phyloP scores from a whole-genome alignment of 2,329 filamentous ascomycete species.

The Geosmithia morbida region DNA sequence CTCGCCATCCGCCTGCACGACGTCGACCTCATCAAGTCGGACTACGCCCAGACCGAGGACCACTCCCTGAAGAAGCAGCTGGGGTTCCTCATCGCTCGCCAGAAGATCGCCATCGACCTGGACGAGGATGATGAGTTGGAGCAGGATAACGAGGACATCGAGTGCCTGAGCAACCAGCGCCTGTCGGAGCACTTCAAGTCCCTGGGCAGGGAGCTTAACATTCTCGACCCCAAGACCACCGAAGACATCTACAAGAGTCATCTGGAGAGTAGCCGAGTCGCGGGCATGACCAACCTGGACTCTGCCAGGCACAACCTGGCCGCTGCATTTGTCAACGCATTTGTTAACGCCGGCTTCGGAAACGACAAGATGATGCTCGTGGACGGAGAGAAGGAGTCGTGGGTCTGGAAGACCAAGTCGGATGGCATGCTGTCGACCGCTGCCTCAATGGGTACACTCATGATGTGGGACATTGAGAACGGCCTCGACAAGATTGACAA shows the following conservation, averaged over 20 bases:
- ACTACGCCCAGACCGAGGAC: constrained; percentile 70
- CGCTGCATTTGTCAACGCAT: constrained; percentile 91
- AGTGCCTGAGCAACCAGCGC: constrained; percentile 78
- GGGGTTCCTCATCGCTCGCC: constrained; percentile 80
- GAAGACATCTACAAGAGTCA: constrained; percentile 99
- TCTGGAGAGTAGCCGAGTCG: constrained; percentile 85
- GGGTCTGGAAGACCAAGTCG: constrained; percentile 99
- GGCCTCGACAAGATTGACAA: constrained; percentile 90
- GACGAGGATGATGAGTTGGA: constrained; percentile 32
- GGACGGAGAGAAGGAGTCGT: constrained; percentile 75
- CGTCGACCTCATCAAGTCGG: constrained; percentile 62
- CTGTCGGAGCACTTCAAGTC: constrained; percentile 88
- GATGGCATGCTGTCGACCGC: constrained; percentile 96
- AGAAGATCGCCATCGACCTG: constrained; percentile 71
- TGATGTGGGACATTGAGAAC: constrained; percentile 87
- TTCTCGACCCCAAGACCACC: constrained; percentile 88
- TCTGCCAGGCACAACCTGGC: constrained; percentile 93
- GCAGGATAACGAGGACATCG: constrained; percentile 60
- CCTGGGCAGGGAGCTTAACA: constrained; percentile 89
- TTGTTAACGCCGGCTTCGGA: constrained; percentile 90
- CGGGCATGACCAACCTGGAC: constrained; percentile 86
- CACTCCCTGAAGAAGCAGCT: constrained; percentile 81
- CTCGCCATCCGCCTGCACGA: constrained; percentile 91
- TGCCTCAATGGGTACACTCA: constrained; percentile 79
- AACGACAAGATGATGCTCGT: constrained; percentile 97